phyloP scores from a whole-genome alignment of 1,284 basidiomycete genomes.

The Cryptococcus amylolentus region DNA sequence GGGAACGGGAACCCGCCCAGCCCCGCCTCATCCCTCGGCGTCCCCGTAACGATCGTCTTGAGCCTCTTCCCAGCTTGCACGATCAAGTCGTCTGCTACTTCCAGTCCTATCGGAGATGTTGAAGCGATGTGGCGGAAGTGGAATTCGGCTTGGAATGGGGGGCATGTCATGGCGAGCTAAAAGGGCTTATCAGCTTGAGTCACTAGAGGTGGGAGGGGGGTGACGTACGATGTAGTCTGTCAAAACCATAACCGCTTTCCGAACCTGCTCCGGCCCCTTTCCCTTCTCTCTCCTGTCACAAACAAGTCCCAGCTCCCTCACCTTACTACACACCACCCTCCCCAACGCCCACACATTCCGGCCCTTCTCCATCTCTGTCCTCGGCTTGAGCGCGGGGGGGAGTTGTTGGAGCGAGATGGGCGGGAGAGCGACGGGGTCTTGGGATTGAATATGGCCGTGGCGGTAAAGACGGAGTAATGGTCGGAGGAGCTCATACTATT shows the following conservation, averaged over 20 bases:
- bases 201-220: not conserved
- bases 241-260: constrained; percentile 25
- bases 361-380: constrained; percentile 38
- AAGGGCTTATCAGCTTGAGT: not conserved
- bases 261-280: constrained; percentile 6
- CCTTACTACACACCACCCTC: constrained; percentile 19
- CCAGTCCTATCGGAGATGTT: constrained; percentile 24
- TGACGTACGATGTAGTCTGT: constrained; percentile 39
- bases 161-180: constrained; percentile 32
- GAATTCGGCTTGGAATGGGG: constrained; percentile 16
- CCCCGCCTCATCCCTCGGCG: constrained; percentile 15
- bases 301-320: constrained; percentile 21
- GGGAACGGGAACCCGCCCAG: constrained; percentile 7
- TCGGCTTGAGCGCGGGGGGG: constrained; percentile 25
- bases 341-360: constrained; percentile 41
- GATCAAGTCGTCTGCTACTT: constrained; percentile 36
- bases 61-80: constrained; percentile 35
- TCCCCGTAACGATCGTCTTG: constrained; percentile 22
- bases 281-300: not conserved
- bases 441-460: constrained; percentile 42
- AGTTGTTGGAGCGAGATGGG: constrained; percentile 33
- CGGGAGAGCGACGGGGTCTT: constrained; percentile 40
- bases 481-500: constrained; percentile 37
- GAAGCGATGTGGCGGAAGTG: constrained; percentile 32
- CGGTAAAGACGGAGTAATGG: constrained; percentile 39